Base-by-base conservation (phyloP, 129 eudicot genomes). In the Apium graveolens region DNA sequence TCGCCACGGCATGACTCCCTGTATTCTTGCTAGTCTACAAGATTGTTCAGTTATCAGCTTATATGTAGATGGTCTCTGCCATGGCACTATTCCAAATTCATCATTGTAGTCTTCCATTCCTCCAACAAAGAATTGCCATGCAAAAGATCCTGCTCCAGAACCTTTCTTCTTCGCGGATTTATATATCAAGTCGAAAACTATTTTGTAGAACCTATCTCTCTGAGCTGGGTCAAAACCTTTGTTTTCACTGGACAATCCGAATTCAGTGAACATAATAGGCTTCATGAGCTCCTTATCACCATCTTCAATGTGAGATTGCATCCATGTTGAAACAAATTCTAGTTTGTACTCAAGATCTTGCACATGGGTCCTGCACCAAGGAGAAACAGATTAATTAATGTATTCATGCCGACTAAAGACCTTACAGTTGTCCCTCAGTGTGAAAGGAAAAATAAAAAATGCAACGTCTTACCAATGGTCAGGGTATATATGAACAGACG, bases 401-500 rank as follows among this genome's bases (percentile, higher is more conserved):
- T 60, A 10, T 60, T 6, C 10, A 60, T 60, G 27, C 12, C 26
- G 5, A 34, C 32, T 37, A 70, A 70, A 70, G 3, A 31, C 18
- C 24, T 73, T n/a, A 11, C n/a, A 41, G 76, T 39, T 41, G 29
- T 16, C 18, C 43, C 1, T 34, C 13, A 11, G n/a, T n/a, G 35
- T 4, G 29, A n/a, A 3, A 9, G 34, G 35, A 24, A n/a, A n/a
- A 72, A 26, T 11, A 29, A 42, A 8, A 78, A 21, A 4, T 74
- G 76, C 57, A 70, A 75, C 82, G 81, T 16, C 32, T 60, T 82
- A 95, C 97, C 98, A 95, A 70, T 95, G 97, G 86, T 95, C 97
- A 76, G 98, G 98, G 84, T 91, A 95, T 32, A 95, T 88, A 85
- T 95, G 98, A 82, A 95, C 91, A 5, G 97, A 91, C 72, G 98